phyloP scores from a whole-genome alignment of 2,329 filamentous ascomycete species.

The Aspergillus puulaauensis region DNA sequence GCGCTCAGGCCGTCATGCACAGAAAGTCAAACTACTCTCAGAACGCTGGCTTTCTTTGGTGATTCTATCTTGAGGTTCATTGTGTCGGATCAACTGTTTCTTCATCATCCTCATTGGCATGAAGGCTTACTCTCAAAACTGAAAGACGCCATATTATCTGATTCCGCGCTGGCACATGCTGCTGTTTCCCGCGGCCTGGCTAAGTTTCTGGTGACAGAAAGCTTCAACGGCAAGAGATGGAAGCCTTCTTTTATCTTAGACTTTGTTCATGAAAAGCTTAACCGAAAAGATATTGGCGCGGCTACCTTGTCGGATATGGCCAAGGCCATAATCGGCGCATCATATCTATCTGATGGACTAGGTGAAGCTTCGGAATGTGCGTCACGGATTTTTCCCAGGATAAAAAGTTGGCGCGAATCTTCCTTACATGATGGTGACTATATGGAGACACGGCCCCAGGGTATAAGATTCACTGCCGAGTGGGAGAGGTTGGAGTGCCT shows the following conservation, averaged over 20 bases:
- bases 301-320: background rate
- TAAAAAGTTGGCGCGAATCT: background rate
- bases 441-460: background rate
- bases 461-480: background rate
- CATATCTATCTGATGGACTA: background rate
- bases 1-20: background rate
- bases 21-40: background rate
- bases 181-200: background rate
- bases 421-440: constrained; percentile 5
- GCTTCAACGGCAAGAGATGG: background rate
- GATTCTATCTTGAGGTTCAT: background rate
- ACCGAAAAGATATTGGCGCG: background rate
- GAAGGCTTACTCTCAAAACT: background rate
- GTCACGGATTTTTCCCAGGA: background rate
- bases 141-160: background rate
- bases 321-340: background rate
- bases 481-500: background rate
- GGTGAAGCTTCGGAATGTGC: background rate
- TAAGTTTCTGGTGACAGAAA: background rate
- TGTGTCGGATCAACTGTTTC: background rate
- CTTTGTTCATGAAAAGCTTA: no score
- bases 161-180: background rate
- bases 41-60: background rate
- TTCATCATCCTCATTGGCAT: background rate
- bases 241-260: background rate